Conservation (phyloP, 495 filamentous ascomycete species). For the Neurospora sp. region DNA sequence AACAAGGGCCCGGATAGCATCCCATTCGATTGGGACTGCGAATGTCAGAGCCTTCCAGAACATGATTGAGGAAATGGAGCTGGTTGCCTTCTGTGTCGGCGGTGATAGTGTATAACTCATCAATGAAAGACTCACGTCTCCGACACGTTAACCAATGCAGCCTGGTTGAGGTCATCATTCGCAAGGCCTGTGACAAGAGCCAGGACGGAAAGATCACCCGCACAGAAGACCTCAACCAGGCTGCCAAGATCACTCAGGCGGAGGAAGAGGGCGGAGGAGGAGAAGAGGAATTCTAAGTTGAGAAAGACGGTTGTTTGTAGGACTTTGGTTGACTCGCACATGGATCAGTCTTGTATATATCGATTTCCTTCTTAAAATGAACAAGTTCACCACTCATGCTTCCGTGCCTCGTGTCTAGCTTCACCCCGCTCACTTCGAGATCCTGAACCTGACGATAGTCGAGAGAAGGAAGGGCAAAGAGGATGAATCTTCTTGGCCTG, state of each 20-base stretch:
- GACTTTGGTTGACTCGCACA: neutral
- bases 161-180: conserved; percentile 71
- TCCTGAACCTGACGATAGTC: neutral
- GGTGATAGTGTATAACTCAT: neutral
- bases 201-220: conserved; percentile 84
- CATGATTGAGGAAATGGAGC: conserved; percentile 91
- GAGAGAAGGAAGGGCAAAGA: neutral
- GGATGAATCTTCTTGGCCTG: neutral
- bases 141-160: neutral
- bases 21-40: conserved; percentile 92
- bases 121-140: neutral
- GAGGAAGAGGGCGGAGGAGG: neutral
- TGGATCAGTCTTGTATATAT: neutral
- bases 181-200: conserved; percentile 74
- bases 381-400: neutral
- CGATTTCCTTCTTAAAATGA: neutral
- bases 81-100: conserved; percentile 49
- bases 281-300: neutral
- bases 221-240: conserved; percentile 90
- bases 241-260: conserved; percentile 48
- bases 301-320: neutral
- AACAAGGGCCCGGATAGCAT: conserved; percentile 74
- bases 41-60: conserved; percentile 99
- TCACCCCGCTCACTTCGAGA: neutral
- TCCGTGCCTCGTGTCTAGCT: neutral